Conservation (phyloP, 2,329 filamentous ascomycete genomes). For the Colletotrichum sp. region DNA sequence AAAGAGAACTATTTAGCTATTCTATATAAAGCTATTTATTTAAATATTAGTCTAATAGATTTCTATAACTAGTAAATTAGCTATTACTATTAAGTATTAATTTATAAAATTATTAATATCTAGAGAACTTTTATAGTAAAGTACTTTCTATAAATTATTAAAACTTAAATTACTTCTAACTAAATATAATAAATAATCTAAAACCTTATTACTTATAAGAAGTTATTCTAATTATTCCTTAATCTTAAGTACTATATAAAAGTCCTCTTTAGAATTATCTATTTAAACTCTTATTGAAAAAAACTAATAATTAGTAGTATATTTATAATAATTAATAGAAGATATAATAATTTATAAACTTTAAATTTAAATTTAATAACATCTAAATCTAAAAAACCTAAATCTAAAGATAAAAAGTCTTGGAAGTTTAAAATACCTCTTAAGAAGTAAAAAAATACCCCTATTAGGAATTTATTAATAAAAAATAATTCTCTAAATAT, state of each 20-base stretch:
- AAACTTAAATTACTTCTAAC: not conserved
- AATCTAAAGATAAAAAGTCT: not conserved
- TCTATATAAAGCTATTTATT: not conserved
- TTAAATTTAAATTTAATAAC: not conserved
- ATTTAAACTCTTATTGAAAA: not conserved
- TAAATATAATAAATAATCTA: not conserved
- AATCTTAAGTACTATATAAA: not conserved
- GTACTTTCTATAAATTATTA: not conserved
- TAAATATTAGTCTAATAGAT: not conserved
- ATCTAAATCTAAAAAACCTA: not conserved
- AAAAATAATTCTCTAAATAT: not conserved
- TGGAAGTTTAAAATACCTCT: not conserved
- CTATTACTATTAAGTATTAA: not conserved
- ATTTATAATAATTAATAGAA: not conserved
- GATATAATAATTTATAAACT: not conserved
- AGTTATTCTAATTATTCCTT: not conserved
- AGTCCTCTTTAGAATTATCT: not conserved
- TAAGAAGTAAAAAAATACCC: not conserved
- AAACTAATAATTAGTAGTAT: not conserved
- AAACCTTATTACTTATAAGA: not conserved
- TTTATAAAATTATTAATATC: not conserved
- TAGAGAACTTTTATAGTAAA: not conserved
- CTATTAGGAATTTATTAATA: not conserved
- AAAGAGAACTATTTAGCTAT: not conserved
- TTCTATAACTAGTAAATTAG: not conserved